Base-by-base conservation (phyloP, 495 filamentous ascomycete genomes). In the Penicillium riverlandense region DNA sequence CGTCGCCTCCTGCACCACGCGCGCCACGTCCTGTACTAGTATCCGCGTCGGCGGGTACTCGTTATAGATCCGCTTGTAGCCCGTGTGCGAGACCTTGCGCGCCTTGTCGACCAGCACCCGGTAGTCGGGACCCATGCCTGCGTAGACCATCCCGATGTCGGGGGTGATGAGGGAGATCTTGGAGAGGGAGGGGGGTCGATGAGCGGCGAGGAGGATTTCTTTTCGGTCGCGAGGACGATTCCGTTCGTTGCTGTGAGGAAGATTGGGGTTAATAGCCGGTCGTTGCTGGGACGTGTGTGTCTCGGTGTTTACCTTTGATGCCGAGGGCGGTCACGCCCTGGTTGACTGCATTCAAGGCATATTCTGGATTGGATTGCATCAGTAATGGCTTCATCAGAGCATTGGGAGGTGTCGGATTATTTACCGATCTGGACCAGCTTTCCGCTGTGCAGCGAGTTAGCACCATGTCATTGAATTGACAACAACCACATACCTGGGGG, bases 21-120 rank as follows among this genome's bases (percentile, higher is more conserved):
- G 80, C 36, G 92, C 92, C 41, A 99, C 91, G 58, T 99, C 94
- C 69, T 99, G 92, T 44, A 99, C 92, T 63, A 99, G 75, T 78
- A 99, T 99, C 49, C 92, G 80, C 27, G 94, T 99, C 8, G 92
- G 92, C 11, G 92, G 92, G 77, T 99, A 99, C 74, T 99, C 92
- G 70, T 99, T 99, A 76, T 99, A 99, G 67, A 99, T 86, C 65
- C 92, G 89, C 78, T 99, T 99, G 81, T 97, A 99, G 66, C 84
- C 84, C 37, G 94, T 95, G 72, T 99, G 94, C n/a, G 88, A 92
- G 45, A 96, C 92, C 69, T 96, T 97, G 52, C 92, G 90, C 48
- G 92, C 94, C 64, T 87, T 90, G 74, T 99, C 92, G 46, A 96
- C 94, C 37, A 99, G 80, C 36, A 97, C 88, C 55, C 92, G 83